Conservation (phyloP, 2,329 filamentous ascomycete genomes). For the Plenodomus tracheiphilus region DNA sequence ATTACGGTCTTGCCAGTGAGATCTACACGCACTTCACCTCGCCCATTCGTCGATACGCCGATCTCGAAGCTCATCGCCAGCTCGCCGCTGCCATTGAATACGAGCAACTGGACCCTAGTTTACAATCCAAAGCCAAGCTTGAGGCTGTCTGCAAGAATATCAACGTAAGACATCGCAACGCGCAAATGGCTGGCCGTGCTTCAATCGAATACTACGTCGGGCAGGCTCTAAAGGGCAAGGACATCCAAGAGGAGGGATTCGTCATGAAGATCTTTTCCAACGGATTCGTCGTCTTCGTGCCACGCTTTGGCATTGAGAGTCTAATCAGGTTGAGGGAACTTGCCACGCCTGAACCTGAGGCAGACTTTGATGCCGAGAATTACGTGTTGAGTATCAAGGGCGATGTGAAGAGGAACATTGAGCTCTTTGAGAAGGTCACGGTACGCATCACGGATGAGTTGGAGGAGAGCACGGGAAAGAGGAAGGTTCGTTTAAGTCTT, state of each 20-base stretch:
- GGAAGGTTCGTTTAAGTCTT: slow-evolving; percentile 75
- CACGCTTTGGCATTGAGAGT: slow-evolving; percentile 92
- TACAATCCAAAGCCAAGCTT: slow-evolving; percentile 80
- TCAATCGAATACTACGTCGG: slow-evolving; percentile 98
- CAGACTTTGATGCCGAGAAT: slow-evolving; percentile 81
- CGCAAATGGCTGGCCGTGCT: slow-evolving; percentile 90
- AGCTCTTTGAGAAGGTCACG: slow-evolving; percentile 88
- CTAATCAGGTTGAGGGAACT: slow-evolving; percentile 86
- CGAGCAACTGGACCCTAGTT: slow-evolving; percentile 77
- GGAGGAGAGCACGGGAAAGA: slow-evolving; percentile 95
- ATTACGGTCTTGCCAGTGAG: slow-evolving; percentile 93
- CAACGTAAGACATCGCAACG: slow-evolving; percentile 95
- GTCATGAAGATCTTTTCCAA: slow-evolving; percentile 98
- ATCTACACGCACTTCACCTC: slow-evolving; percentile 99
- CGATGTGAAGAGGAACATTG: slow-evolving; percentile 63
- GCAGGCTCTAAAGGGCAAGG: slow-evolving; percentile 81
- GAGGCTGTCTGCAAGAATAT: slow-evolving; percentile 98
- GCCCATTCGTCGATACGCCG: slow-evolving; percentile 96
- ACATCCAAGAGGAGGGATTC: slow-evolving; percentile 84
- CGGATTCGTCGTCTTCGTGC: slow-evolving; percentile 95
- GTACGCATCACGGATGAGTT: slow-evolving; percentile 90
- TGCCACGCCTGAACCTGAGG: slow-evolving; percentile 73
- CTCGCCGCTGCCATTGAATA: slow-evolving; percentile 95
- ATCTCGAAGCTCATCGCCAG: slow-evolving; percentile 90
- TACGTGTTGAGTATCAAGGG: slow-evolving; percentile 71